These are phyloP conservation scores for Cyberlindnera maclurae DNA, from an alignment of 805 yeast genomes.

Conservation along the genomic window DNA sequence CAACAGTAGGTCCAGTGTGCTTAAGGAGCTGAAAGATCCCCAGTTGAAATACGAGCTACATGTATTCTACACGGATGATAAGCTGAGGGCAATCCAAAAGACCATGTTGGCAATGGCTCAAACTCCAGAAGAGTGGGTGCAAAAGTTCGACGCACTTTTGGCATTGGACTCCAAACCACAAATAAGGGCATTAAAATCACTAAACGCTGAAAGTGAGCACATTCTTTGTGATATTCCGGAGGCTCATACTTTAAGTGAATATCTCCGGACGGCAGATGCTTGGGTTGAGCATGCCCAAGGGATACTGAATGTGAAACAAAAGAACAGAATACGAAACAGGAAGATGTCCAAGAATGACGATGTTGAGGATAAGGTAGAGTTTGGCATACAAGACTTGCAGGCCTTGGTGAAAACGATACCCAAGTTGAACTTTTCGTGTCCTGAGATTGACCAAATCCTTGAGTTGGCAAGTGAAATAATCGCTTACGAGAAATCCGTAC, in stretches of 20 bases:
- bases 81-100: slow-evolving; percentile 32
- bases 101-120: slow-evolving; percentile 35
- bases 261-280: slow-evolving; percentile 37
- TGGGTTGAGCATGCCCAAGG: slow-evolving; percentile 53
- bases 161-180: slow-evolving; percentile 37
- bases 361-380: slow-evolving; percentile 6
- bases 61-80: slow-evolving; percentile 45
- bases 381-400: slow-evolving; percentile 13
- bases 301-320: slow-evolving; percentile 32
- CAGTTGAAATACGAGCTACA: slow-evolving; percentile 36
- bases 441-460: slow-evolving; percentile 53
- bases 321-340: slow-evolving; percentile 32
- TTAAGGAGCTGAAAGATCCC: slow-evolving; percentile 6
- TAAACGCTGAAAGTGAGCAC: slow-evolving; percentile 51
- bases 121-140: slow-evolving; percentile 46
- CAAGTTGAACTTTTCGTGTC: slow-evolving; percentile 40
- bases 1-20: background rate
- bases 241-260: slow-evolving; percentile 30
- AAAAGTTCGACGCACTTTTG: slow-evolving; percentile 36
- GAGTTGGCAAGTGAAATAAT: slow-evolving; percentile 47
- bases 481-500: slow-evolving; percentile 42
- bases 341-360: slow-evolving; percentile 6
- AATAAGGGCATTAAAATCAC: slow-evolving; percentile 34
- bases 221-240: slow-evolving; percentile 35
- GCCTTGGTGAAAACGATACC: slow-evolving; percentile 40